Base-by-base conservation (phyloP, 2,329 filamentous ascomycete species). In the Fusarium equiseti region DNA sequence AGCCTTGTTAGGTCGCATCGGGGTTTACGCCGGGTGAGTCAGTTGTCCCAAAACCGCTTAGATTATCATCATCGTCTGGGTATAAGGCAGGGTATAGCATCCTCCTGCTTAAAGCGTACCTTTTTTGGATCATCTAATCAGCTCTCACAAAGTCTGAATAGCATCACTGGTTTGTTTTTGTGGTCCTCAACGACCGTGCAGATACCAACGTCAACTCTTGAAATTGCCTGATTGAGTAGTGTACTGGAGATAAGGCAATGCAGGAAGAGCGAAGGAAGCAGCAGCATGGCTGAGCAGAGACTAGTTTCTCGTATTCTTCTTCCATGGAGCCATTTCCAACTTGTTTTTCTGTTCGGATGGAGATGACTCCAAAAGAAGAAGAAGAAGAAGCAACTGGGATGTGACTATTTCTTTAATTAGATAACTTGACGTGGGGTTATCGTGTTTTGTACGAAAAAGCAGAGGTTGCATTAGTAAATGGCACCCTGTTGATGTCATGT, bases 1-100 rank as follows among this genome's bases (percentile, higher is more conserved):
- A 13, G 32, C n/a, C 43, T 49, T 54, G 49, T 66, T 29, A 61
- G 43, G 22, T 27, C 27, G 26, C 24, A 15, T 40, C 35, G 59
- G 59, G 63, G 38, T 57, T 59, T 66, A 62, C 63, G 55, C 70
- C 70, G 70, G 27, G 44, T 73, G 70, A 73, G 70, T 73, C 70
- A 73, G 50, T 55, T 7, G 32, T 26, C 32, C 62, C 63, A 63
- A 40, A 29, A 61, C 22, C 13, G 18, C 32, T 35, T 35, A 27
- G 50, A 35, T 13, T 46, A 57, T 50, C 26, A 29, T 24, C 31
- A 44, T 38, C 35, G 35, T 38, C 44, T 6, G n/a, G n/a, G 12
- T 46, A 27, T 26, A 26, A 27, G 38, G 6, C 22, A 35, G 22
- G 40, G 52, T 26, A 55, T 18, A 24, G 31, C 18, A 38, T 44